Percentiles rank a stretch among this genome's conserved stretches.
These are phyloP conservation scores for Circinella minor DNA, from an alignment of 371 early-diverging fungal genomes.

Conservation along the genomic window DNA sequence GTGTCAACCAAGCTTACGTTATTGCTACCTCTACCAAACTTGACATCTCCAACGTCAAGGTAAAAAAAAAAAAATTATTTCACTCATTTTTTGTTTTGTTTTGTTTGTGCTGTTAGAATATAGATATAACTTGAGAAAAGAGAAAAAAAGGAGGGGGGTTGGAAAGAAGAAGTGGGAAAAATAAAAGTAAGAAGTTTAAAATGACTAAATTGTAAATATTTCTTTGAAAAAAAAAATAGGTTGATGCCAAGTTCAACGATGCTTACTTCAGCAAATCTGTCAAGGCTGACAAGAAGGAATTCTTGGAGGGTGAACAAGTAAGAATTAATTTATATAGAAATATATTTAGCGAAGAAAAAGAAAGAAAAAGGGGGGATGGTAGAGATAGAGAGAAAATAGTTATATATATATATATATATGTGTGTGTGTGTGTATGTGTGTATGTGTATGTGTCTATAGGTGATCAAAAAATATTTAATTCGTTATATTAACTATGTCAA, in stretches of 20 bases:
- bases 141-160: too few relatives aligned
- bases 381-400: background rate
- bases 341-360: too few relatives aligned
- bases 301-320: slow-evolving; percentile 81
- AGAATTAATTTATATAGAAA: background rate
- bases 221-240: too few relatives aligned
- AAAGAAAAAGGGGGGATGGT: background rate
- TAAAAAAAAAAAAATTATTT: slow-evolving; percentile 26
- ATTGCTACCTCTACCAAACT: slow-evolving; percentile 98
- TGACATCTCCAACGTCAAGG: slow-evolving; percentile 80
- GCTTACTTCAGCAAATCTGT: slow-evolving; percentile 87
- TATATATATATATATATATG: background rate
- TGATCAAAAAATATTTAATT: too few relatives aligned
- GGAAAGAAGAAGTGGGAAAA: too few relatives aligned
- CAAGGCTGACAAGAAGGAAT: slow-evolving; percentile 81
- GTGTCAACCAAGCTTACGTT: slow-evolving; percentile 98
- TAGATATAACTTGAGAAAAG: too few relatives aligned
- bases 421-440: background rate
- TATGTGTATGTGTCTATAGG: background rate
- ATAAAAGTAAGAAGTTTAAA: background rate
- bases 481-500: background rate
- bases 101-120: too few relatives aligned
- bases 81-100: background rate
- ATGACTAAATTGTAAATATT: background rate
- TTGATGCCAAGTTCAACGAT: slow-evolving; percentile 87